Percentiles rank a stretch among this genome's conserved stretches.
These are phyloP conservation scores for Boletellus sp. DNA, from an alignment of 1,284 basidiomycete species.

Conservation along the genomic window DNA sequence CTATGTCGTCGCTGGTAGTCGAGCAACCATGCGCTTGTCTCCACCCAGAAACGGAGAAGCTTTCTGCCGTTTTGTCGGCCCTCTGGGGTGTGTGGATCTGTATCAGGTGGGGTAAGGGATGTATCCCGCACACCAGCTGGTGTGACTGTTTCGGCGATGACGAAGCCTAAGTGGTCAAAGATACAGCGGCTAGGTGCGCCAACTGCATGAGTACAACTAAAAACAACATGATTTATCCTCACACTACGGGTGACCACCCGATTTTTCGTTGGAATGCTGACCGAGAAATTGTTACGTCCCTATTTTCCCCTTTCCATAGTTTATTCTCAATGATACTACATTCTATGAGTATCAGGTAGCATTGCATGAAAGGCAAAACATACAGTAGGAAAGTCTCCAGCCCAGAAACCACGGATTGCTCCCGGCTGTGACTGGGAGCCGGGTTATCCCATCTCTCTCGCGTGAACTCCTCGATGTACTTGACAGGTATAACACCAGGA, in stretches of 20 bases:
- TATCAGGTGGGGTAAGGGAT: constrained; percentile 52
- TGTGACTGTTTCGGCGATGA: constrained; percentile 34
- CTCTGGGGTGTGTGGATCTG: constrained; percentile 42
- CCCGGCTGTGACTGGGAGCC: constrained; percentile 38
- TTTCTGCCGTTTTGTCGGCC: constrained; percentile 53
- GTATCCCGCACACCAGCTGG: constrained; percentile 30
- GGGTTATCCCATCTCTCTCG: constrained; percentile 42
- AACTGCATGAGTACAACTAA: constrained; percentile 12
- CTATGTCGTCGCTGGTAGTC: constrained; percentile 53
- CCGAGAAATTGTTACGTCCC: constrained; percentile 51
- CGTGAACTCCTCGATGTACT: constrained; percentile 44
- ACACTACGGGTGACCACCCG: constrained; percentile 64
- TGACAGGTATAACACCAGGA: constrained; percentile 63
- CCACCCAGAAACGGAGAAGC: constrained; percentile 74
- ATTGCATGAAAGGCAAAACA: constrained; percentile 5
- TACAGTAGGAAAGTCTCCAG: constrained; percentile 69
- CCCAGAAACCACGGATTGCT: constrained; percentile 50
- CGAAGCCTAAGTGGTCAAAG: constrained; percentile 60
- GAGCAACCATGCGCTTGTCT: constrained; percentile 60
- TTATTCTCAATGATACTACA: constrained; percentile 67
- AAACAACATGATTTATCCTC: constrained; percentile 28
- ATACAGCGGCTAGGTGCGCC: constrained; percentile 41
- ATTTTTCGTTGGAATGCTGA: constrained; percentile 58
- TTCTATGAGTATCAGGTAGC: constrained; percentile 10
- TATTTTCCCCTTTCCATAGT: constrained; percentile 65